Evolutionary conservation across 2,329 filamentous ascomycete genomes (phyloP), one percentile per base, ranked within the genome.

Genomic region (Sclerotiophoma versabilis): DNA sequence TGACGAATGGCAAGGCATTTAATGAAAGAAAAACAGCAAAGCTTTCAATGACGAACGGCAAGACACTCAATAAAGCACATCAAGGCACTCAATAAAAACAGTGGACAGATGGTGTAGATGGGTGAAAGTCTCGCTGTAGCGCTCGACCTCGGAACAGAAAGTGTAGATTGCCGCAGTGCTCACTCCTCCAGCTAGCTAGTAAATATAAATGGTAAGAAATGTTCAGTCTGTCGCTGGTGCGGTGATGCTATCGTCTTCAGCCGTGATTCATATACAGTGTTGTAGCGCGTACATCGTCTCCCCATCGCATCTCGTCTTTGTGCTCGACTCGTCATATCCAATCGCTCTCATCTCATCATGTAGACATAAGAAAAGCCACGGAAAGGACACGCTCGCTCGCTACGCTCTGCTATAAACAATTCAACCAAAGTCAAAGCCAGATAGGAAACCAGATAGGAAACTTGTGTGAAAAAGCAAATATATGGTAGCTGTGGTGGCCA

Each of bases 371-470:
- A 51, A 55, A 59, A 68, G 39, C 72, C 72, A 70, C 72, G 66
- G 54, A 57, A 59, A 62, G 43, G 29, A 56, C 26, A 33, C 49
- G 50, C 48, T 45, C 65, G 65, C 70, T 72, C 68, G 70, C 69
- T 71, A 64, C 66, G 69, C 67, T 73, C 58, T 66, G 67, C 67
- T 68, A 44, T 26, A 47, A 50, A 48, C 43, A 50, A 36, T 7
- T n/a, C 27, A 42, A 27, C 6, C n/a, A 20, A 34, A 34, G 17
- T 39, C 57, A 62, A 62, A 59, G 46, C 50, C 62, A 46, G 55
- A 58, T 66, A 69, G 68, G 68, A 62, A 63, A 65, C 43, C 33
- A 17, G 77, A 62, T 60, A 60, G 55, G 58, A 39, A 53, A 57
- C 47, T 54, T 36, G 50, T 44, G 38, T 50, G 55, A 59, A 48